Evolutionary conservation across 208 protist genomes (phyloP).

Genomic region (Phytomonas francai): DNA sequence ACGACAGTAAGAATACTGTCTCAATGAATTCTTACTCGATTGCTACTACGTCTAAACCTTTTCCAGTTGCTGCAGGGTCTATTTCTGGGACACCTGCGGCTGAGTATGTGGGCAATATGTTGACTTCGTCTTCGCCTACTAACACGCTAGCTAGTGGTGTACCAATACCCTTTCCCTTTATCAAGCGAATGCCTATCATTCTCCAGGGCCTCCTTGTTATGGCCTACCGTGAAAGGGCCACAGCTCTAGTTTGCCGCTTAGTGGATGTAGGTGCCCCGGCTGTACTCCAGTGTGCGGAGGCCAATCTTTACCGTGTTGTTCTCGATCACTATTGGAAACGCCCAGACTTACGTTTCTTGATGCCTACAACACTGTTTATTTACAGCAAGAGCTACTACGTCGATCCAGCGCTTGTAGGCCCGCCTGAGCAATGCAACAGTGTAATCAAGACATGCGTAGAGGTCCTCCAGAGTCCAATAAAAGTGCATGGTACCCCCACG

Average conservation of each 20-base stretch:
- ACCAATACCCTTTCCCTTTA: constrained; percentile 38
- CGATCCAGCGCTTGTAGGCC: constrained; percentile 60
- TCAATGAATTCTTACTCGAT: background rate
- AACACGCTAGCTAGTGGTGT: background rate
- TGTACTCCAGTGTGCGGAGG: constrained; percentile 70
- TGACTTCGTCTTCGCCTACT: background rate
- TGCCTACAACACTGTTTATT: constrained; percentile 82
- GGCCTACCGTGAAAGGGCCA: constrained; percentile 69
- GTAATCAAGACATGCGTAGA: constrained; percentile 47
- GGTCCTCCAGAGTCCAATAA: constrained; percentile 48
- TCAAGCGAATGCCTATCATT: constrained; percentile 67
- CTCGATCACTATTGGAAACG: constrained; percentile 73
- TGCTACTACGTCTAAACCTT: background rate
- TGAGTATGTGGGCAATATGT: constrained; percentile 16
- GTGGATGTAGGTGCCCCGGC: constrained; percentile 65
- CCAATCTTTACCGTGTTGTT: constrained; percentile 69
- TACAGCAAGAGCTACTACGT: constrained; percentile 79
- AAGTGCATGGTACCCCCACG: constrained; percentile 16
- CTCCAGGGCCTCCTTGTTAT: constrained; percentile 69
- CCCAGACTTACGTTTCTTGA: constrained; percentile 54
- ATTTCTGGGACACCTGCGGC: constrained; percentile 1
- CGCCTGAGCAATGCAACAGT: constrained; percentile 31
- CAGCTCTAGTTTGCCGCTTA: constrained; percentile 68
- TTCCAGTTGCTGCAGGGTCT: background rate
- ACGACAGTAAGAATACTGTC: background rate